Percentiles rank a stretch among this genome's conserved stretches.
These are phyloP conservation scores for Excoecaria agallocha DNA, from an alignment of 345 rosid species.

Conservation along the genomic window DNA sequence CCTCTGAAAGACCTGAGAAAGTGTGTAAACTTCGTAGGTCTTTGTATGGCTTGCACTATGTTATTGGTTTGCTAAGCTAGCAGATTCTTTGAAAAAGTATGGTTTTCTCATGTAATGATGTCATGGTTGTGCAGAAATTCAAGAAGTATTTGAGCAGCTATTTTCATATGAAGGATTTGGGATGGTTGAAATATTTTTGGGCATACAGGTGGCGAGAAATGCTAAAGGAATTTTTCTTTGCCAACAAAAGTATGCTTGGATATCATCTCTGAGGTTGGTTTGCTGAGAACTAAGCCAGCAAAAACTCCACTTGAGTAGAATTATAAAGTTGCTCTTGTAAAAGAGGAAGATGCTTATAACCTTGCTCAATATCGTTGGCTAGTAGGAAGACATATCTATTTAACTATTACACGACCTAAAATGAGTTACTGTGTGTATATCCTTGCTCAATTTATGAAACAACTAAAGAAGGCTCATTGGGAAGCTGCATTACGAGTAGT, in stretches of 20 bases:
- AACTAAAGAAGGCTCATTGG: neutral
- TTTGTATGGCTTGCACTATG: neutral
- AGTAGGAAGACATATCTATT: neutral
- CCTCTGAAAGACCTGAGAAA: rapidly evolving
- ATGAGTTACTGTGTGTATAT: neutral
- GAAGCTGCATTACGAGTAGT: neutral
- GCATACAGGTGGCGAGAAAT: too few relatives aligned
- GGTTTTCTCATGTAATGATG: neutral
- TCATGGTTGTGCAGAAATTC: neutral
- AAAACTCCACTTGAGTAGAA: too few relatives aligned
- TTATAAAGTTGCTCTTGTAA: neutral
- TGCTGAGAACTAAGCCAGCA: too few relatives aligned
- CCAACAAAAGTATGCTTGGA: too few relatives aligned
- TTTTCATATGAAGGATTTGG: too few relatives aligned
- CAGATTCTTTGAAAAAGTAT: neutral
- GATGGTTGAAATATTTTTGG: too few relatives aligned
- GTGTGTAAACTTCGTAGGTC: neutral
- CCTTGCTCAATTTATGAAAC: neutral
- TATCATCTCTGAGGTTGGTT: too few relatives aligned
- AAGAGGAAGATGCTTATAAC: neutral
- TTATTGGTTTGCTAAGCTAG: neutral
- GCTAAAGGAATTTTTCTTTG: too few relatives aligned
- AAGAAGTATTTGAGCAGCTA: too few relatives aligned
- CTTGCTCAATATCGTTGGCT: neutral
- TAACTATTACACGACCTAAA: neutral